Evolutionary conservation across 1,139 yeast genomes (phyloP), one percentile per base, ranked within the genome.

Genomic region (Blastobotrys raffinosifermentans): DNA sequence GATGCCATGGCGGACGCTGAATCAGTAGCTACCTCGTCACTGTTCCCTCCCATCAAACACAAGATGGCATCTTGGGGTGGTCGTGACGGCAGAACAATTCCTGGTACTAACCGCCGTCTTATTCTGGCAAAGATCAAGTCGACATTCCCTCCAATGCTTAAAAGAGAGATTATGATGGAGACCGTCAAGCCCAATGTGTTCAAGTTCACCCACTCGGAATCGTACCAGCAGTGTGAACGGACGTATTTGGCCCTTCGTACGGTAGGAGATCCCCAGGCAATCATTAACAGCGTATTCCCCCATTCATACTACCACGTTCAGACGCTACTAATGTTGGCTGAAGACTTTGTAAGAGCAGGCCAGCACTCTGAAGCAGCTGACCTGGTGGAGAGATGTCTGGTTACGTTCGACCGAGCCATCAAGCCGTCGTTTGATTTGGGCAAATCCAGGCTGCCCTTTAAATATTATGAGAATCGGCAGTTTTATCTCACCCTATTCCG

Each of bases 1-100:
- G 62, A 67, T 33, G 63, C 71, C 1, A 61, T 71, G 8, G 23
- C 29, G 19, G 35, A 32, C 14, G 57, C 67, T 0, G 75, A 80
- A 20, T 70, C 75, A 1, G 33, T 37, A 6, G 37, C 33, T 19
- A 36, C 32, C 4, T 34, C 35, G 4, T 26, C 38, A 4, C 16
- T 37, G 10, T 37, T 40, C 29, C 40, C 40, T 2, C 30, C 38
- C 6, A 30, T 39, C 7, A 33, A 26, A 69, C 82, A 0, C 87
- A 87, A 1, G 8, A 69, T 77, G 41, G 69, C 84, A 48, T 86
- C 86, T 15, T 85, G 94, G 93, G 80, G 87, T 34, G 94, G 94
- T 0, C 74, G 76, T 47, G 94, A 84, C 53, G 75, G 80, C 41
- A 62, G 81, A 35, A 66, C 77, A 9, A 74, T 83, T 4, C 89